Conservation (phyloP, 805 yeast genomes). For the Groenewaldozyma tartarivorans region DNA sequence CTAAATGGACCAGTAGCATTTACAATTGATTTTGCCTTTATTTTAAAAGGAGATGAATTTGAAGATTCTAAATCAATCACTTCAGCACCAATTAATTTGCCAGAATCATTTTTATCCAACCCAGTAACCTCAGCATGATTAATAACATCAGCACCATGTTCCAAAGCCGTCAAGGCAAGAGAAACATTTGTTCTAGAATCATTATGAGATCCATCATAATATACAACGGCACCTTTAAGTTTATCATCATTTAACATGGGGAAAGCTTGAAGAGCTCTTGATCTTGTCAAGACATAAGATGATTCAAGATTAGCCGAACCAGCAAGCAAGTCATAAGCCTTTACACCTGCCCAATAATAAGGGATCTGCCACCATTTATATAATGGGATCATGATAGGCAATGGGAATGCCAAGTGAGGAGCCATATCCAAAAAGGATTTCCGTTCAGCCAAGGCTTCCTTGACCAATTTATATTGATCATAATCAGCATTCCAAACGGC, state of each 20-base stretch:
- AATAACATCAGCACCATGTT: conserved; percentile 80
- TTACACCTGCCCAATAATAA: conserved; percentile 84
- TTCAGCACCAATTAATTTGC: conserved; percentile 61
- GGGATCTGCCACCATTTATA: conserved; percentile 95
- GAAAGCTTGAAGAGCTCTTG: conserved; percentile 60
- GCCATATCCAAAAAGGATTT: conserved; percentile 81
- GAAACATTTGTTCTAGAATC: conserved; percentile 86
- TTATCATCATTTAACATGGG: conserved; percentile 76
- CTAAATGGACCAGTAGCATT: conserved; percentile 95
- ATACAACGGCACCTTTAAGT: conserved; percentile 83
- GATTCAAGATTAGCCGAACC: conserved; percentile 77
- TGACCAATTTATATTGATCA: conserved; percentile 79
- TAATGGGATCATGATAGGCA: conserved; percentile 94
- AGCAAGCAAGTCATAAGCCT: conserved; percentile 86
- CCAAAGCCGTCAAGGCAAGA: conserved; percentile 75
- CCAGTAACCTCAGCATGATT: conserved; percentile 79
- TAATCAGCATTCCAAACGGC: conserved; percentile 88
- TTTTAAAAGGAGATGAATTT: conserved; percentile 45
- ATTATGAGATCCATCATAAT: conserved; percentile 92
- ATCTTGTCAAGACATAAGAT: conserved; percentile 62
- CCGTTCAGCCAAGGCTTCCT: conserved; percentile 82
- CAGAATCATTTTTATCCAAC: conserved; percentile 55
- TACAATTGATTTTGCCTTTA: conserved; percentile 65
- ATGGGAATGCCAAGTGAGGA: conserved; percentile 76
- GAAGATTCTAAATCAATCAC: conserved; percentile 50